Base-by-base conservation (phyloP, 495 filamentous ascomycete genomes). In the Bombardia bombarda region DNA sequence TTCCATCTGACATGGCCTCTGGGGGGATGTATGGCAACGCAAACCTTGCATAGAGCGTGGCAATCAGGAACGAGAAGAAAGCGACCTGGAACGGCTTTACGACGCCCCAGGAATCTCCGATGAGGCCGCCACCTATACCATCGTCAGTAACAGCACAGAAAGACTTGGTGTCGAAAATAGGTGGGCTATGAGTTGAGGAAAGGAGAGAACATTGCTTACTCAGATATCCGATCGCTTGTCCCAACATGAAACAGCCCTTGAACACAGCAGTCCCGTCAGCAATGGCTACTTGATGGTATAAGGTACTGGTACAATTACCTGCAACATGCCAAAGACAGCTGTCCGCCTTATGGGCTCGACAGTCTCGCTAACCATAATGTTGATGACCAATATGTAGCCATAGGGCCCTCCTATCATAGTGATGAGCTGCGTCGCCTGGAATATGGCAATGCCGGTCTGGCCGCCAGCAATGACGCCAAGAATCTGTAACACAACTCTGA, bases 191-290 rank as follows among this genome's bases (percentile, higher is more conserved):
- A 10, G 2, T 28, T 28, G n/a, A n/a, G n/a, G n/a, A n/a, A n/a
- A n/a, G n/a, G n/a, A n/a, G n/a, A n/a, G n/a, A n/a, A n/a, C n/a
- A 10, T 28, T 28, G 2, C 63, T 57, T 46, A 68, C 68, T 49
- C 3, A 79, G 47, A 30, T 65, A 73, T 7, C 74, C 76, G n/a
- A 73, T 56, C 5, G 69, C 69, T 14, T 70, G 66, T 2, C 76
- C 76, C 3, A 80, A 57, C 69, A 77, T 76, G 20, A 71, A 66
- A 19, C 67, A 73, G 2, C 76, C 76, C 37, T 73, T n/a, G n/a
- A n/a, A n/a, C n/a, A n/a, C n/a, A n/a, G n/a, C n/a, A n/a, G n/a
- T n/a, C n/a, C n/a, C n/a, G n/a, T n/a, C n/a, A n/a, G n/a, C n/a
- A n/a, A n/a, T n/a, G n/a, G n/a, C n/a, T n/a, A n/a, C n/a, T n/a